These are phyloP conservation scores for Pythium insidiosum DNA, from an alignment of 352 stramenopile species.

Conservation along the genomic window DNA sequence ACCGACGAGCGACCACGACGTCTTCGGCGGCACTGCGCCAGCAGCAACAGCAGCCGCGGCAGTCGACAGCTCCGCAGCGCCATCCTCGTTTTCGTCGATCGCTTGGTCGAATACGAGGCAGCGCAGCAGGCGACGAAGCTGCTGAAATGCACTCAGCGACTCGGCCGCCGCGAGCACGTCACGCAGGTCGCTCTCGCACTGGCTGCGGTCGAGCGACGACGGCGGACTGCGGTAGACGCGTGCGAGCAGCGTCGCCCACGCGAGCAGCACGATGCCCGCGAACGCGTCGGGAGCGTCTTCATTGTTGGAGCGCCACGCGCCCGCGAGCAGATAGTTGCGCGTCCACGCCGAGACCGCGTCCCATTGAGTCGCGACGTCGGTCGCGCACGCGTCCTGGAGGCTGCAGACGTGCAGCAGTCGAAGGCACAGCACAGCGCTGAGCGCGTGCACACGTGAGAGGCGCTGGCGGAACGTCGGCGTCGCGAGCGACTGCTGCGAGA, in stretches of 20 bases:
- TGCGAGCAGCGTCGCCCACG: slow-evolving; percentile 44
- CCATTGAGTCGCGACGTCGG: background rate
- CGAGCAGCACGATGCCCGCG: slow-evolving; percentile 37
- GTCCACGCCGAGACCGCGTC: slow-evolving; percentile 5
- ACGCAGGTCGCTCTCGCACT: slow-evolving; percentile 34
- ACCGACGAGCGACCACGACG: no score
- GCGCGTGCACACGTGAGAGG: slow-evolving; percentile 4
- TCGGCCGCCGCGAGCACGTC: slow-evolving; percentile 31
- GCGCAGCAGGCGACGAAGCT: slow-evolving; percentile 35
- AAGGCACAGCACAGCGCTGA: slow-evolving; percentile 9
- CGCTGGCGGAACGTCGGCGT: slow-evolving; percentile 8
- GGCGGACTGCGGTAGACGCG: slow-evolving; percentile 16
- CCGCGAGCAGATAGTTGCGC: slow-evolving; percentile 4
- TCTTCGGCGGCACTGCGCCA: background rate
- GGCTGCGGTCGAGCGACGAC: slow-evolving; percentile 1
- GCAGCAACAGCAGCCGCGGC: no score
- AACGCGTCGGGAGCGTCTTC: slow-evolving; percentile 12
- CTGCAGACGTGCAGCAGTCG: slow-evolving; percentile 7
- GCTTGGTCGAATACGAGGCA: slow-evolving; percentile 29
- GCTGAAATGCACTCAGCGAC: slow-evolving; percentile 39
- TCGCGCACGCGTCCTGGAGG: slow-evolving; percentile 2
- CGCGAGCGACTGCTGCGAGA: slow-evolving; percentile 12
- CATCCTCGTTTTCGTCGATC: background rate
- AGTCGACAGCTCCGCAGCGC: no score
- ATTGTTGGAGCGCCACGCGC: slow-evolving; percentile 5